Evolutionary conservation across 257 asterid species (phyloP).

Genomic region (Verbascum thapsus): DNA sequence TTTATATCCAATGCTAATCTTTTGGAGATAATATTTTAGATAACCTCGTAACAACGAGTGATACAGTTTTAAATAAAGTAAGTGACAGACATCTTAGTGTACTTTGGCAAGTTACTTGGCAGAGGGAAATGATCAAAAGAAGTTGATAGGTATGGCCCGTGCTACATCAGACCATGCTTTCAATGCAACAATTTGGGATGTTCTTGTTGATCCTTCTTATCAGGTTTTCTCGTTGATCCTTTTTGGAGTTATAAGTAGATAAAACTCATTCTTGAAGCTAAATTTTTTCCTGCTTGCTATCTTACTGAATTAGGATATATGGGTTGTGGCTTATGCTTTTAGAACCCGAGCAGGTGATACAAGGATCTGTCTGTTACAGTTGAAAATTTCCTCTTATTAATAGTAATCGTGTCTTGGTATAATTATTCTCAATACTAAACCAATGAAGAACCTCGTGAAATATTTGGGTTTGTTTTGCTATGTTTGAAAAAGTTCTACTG

Average conservation of each 20-base stretch:
- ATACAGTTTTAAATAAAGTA: slow-evolving; percentile 36
- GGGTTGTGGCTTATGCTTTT: neutral
- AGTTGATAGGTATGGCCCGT: slow-evolving; percentile 97
- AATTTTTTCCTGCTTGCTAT: slow-evolving; percentile 8
- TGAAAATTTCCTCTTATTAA: neutral
- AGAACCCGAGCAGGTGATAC: neutral
- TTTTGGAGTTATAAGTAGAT: neutral
- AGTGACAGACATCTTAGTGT: slow-evolving; percentile 81
- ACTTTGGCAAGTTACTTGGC: slow-evolving; percentile 93
- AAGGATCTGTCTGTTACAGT: neutral
- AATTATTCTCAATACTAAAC: neutral
- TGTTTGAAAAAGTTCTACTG: neutral
- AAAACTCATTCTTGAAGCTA: slow-evolving; percentile 1
- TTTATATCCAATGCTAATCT: slow-evolving; percentile 8
- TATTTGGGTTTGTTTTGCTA: neutral
- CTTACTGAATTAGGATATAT: slow-evolving; percentile 1
- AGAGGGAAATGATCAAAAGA: slow-evolving; percentile 77
- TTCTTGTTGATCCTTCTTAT: slow-evolving; percentile 95
- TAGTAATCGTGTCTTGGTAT: neutral
- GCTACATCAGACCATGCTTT: slow-evolving; percentile 99
- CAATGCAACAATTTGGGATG: slow-evolving; percentile 99
- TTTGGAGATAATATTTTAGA: neutral
- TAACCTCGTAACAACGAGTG: slow-evolving; percentile 21
- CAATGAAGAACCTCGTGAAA: neutral
- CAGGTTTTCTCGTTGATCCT: slow-evolving; percentile 81